Conservation (phyloP, 139 green algal species). For the Dunaliella primolecta region DNA sequence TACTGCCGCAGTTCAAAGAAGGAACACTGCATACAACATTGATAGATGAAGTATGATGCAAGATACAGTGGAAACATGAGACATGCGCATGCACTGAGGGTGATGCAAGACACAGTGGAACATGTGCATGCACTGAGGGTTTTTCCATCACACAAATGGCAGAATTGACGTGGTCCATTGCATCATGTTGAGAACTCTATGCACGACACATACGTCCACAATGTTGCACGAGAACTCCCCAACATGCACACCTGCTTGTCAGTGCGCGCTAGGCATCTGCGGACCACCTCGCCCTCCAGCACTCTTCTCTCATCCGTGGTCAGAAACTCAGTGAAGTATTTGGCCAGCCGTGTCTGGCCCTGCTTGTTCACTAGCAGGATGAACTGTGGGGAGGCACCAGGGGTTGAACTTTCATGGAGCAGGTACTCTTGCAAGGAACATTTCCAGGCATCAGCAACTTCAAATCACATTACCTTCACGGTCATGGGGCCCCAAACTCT, state of each 20-base stretch:
- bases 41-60: background rate
- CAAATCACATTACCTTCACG: no score
- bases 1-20: constrained; percentile 92
- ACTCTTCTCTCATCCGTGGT: constrained; percentile 72
- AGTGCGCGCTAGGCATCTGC: constrained; percentile 87
- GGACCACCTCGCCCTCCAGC: constrained; percentile 93
- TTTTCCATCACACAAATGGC: no score
- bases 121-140: no score
- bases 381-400: constrained; percentile 94
- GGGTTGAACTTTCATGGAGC: no score
- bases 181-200: no score
- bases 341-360: constrained; percentile 94
- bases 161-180: no score
- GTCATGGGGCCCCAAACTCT: no score
- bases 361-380: constrained; percentile 98
- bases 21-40: constrained; percentile 84
- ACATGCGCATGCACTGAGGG: background rate
- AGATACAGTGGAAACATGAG: background rate
- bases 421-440: no score
- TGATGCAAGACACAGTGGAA: background rate
- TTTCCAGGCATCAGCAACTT: no score
- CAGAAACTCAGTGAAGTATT: constrained; percentile 87
- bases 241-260: constrained; percentile 81
- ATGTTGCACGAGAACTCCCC: no score
- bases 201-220: no score